Percentiles rank a stretch among this genome's conserved stretches.
Evolutionary conservation across 1,139 yeast species (phyloP).

Genomic region (Candida sanyaensis): DNA sequence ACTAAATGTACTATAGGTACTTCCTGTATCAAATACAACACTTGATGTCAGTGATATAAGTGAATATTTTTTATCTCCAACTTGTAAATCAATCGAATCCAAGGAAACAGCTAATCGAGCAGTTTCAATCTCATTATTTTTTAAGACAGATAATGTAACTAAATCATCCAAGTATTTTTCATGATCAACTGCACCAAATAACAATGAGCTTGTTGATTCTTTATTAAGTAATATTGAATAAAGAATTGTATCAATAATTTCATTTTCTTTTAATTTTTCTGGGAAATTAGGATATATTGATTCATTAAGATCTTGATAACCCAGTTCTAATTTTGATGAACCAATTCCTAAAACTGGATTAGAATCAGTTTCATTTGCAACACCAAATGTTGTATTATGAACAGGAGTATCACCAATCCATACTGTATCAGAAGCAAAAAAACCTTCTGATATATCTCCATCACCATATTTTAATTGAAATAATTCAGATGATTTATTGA

Average conservation of each 20-base stretch:
- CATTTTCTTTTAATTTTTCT: conserved; percentile 30
- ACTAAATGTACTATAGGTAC: no score
- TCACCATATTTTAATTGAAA: conserved; percentile 42
- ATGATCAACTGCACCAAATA: conserved; percentile 62
- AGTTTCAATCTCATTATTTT: no score
- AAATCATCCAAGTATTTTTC: conserved; percentile 51
- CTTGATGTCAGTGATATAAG: no score
- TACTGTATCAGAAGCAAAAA: conserved; percentile 65
- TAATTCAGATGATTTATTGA: not conserved
- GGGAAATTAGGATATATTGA: conserved; percentile 26
- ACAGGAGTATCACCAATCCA: conserved; percentile 24
- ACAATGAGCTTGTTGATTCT: conserved; percentile 37
- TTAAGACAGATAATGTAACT: conserved; percentile 14
- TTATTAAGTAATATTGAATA: conserved; percentile 56
- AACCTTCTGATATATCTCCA: conserved; percentile 36
- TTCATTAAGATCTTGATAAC: no score
- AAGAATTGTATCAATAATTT: conserved; percentile 49
- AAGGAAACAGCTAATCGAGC: no score
- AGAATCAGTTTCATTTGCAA: conserved; percentile 43
- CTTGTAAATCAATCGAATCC: no score
- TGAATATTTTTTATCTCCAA: no score
- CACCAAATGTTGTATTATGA: conserved; percentile 47
- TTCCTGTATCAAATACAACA: no score
- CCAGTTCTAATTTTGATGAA: conserved; percentile 7
- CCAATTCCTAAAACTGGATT: conserved; percentile 53